Evolutionary conservation across 106 monocot genomes (phyloP).

Genomic region (Acanthochlamys bracteata): DNA sequence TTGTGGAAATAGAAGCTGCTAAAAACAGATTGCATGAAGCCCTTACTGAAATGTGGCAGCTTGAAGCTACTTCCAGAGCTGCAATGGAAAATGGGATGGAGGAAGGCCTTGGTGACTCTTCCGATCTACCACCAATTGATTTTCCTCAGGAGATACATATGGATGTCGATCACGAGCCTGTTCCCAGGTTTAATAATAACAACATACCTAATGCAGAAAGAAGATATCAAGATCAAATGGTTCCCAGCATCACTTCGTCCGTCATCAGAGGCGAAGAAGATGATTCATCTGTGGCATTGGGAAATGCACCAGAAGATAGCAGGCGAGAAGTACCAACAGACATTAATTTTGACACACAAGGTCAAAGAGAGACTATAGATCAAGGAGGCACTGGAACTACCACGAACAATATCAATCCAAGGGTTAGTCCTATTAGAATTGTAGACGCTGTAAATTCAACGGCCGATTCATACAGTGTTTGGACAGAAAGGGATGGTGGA

Average conservation of each 20-base stretch:
- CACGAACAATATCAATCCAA: constrained; percentile 18
- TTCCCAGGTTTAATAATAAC: constrained; percentile 10
- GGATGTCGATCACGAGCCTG: constrained; percentile 53
- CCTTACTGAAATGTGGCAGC: constrained; percentile 76
- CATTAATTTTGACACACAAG: constrained; percentile 22
- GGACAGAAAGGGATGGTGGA: constrained; percentile 67
- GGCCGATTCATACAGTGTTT: constrained; percentile 48
- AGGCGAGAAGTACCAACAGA: constrained; percentile 75
- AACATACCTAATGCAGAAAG: constrained; percentile 6
- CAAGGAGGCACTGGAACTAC: constrained; percentile 3
- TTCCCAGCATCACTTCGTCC: constrained; percentile 81
- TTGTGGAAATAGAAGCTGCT: constrained; percentile 64
- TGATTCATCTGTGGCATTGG: constrained; percentile 28
- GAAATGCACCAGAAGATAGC: constrained; percentile 23
- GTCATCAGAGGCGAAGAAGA: constrained; percentile 43
- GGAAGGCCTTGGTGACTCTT: constrained; percentile 93
- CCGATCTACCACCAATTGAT: constrained; percentile 51
- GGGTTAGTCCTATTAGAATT: constrained; percentile 1
- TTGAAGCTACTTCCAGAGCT: constrained; percentile 75
- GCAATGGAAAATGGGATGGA: constrained; percentile 68
- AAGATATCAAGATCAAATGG: constrained; percentile 72
- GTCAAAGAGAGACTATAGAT: constrained; percentile 10
- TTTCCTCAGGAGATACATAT: constrained; percentile 72
- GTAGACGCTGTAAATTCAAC: constrained; percentile 14
- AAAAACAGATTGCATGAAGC: constrained; percentile 66